Conservation (phyloP, 495 filamentous ascomycete species). For the Poronia punctata region DNA sequence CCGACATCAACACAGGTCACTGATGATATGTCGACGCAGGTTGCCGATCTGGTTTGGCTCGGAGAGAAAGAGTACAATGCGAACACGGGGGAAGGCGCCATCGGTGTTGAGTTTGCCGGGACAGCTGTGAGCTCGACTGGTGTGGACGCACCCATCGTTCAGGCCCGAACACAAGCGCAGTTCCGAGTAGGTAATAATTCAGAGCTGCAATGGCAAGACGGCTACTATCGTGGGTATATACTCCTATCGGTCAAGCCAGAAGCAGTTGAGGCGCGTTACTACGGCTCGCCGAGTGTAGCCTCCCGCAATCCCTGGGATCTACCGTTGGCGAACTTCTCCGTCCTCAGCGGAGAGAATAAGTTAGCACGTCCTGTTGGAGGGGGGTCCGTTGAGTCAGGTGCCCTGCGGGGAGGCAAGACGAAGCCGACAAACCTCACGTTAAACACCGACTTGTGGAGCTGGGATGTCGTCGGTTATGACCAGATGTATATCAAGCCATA, state of each 20-base stretch:
- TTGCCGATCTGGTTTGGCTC: slow-evolving; percentile 58
- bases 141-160: slow-evolving; percentile 36
- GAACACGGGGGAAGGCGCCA: slow-evolving; percentile 46
- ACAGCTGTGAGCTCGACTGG: slow-evolving; percentile 52
- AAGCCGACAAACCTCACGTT: slow-evolving; percentile 42
- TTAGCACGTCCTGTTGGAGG: slow-evolving; percentile 41
- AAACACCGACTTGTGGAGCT: slow-evolving; percentile 38
- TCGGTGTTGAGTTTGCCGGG: slow-evolving; percentile 63
- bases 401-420: slow-evolving; percentile 42
- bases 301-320: slow-evolving; percentile 47
- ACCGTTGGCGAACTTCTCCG: slow-evolving; percentile 55
- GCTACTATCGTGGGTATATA: slow-evolving; percentile 61
- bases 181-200: slow-evolving; percentile 43
- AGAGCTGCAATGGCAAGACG: slow-evolving; percentile 62
- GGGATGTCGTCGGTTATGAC: slow-evolving; percentile 22
- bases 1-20: too few relatives aligned
- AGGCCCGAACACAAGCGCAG: slow-evolving; percentile 32
- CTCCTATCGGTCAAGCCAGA: slow-evolving; percentile 19
- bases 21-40: slow-evolving; percentile 15
- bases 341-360: slow-evolving; percentile 47
- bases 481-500: slow-evolving; percentile 21
- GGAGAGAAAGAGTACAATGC: slow-evolving; percentile 49
- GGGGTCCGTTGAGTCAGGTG: slow-evolving; percentile 42
- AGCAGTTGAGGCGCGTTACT: slow-evolving; percentile 19
- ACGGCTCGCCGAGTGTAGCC: slow-evolving; percentile 39